phyloP scores from a whole-genome alignment of 495 filamentous ascomycete genomes.

The Jackrogersella multiformis region DNA sequence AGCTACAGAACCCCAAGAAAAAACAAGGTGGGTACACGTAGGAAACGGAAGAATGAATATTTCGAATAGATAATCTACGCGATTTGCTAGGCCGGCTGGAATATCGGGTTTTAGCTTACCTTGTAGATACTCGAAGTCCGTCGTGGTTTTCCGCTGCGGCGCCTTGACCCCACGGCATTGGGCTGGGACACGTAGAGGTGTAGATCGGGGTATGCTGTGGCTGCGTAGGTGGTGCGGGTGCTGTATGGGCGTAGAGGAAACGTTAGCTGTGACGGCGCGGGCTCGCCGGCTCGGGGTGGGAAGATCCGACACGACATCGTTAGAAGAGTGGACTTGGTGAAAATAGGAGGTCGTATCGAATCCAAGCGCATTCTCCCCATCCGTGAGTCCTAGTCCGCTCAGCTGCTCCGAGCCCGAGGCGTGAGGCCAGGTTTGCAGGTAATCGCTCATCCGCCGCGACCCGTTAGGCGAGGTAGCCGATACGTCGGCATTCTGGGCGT shows the following conservation, averaged over 20 bases:
- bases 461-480: constrained; percentile 38
- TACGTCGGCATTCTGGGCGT: constrained; percentile 35
- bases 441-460: constrained; percentile 40
- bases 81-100: too few relatives aligned
- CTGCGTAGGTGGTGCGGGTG: constrained; percentile 40
- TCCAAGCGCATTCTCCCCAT: constrained; percentile 38
- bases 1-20: too few relatives aligned
- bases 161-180: constrained; percentile 41
- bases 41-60: background rate
- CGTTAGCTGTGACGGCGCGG: constrained; percentile 40
- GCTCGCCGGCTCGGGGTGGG: constrained; percentile 32
- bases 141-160: constrained; percentile 34
- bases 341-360: constrained; percentile 43
- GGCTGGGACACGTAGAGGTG: constrained; percentile 34
- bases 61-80: too few relatives aligned
- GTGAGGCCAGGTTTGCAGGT: constrained; percentile 43
- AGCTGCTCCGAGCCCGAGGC: constrained; percentile 37
- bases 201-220: constrained; percentile 45
- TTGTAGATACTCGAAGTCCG: constrained; percentile 37
- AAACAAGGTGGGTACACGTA: background rate
- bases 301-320: constrained; percentile 43
- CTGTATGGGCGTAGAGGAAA: constrained; percentile 31
- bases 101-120: constrained; percentile 21
- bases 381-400: constrained; percentile 38
- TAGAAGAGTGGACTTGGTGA: constrained; percentile 35